These are phyloP conservation scores for Corinectria fuckeliana DNA, from an alignment of 2,329 filamentous ascomycete genomes.

Conservation along the genomic window DNA sequence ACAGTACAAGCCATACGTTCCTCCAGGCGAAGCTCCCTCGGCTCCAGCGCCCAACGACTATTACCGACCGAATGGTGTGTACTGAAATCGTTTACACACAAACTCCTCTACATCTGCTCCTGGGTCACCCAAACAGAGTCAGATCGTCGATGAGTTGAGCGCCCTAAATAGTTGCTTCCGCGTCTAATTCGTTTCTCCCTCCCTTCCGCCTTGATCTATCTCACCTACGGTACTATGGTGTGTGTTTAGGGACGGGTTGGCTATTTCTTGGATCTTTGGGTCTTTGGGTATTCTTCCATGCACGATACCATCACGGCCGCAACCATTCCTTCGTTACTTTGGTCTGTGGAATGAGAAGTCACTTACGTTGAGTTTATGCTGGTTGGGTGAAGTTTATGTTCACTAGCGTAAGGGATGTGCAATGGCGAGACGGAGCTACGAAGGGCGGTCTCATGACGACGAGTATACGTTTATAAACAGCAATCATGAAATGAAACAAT, in stretches of 20 bases:
- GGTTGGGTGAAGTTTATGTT: background rate
- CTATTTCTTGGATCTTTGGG: slow-evolving; percentile 10
- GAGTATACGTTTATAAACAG: too few relatives aligned
- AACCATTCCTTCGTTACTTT: slow-evolving; percentile 9
- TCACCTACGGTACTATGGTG: background rate
- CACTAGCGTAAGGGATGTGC: background rate
- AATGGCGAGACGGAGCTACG: background rate
- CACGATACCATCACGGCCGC: slow-evolving; percentile 21
- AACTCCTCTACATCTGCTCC: background rate
- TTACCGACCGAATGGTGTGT: slow-evolving; percentile 55
- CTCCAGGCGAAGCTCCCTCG: slow-evolving; percentile 54
- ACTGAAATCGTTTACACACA: slow-evolving; percentile 22
- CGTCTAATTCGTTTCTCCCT: background rate
- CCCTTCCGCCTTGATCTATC: background rate
- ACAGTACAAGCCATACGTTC: slow-evolving; percentile 68
- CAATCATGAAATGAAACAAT: background rate
- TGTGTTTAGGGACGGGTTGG: background rate
- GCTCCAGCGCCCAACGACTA: slow-evolving; percentile 62
- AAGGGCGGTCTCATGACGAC: background rate
- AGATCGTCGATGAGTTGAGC: background rate
- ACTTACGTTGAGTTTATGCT: background rate
- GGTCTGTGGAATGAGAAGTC: background rate
- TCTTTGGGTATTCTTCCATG: slow-evolving; percentile 12
- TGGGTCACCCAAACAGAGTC: background rate
- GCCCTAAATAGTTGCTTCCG: background rate